These are phyloP conservation scores for Rhodocollybia butyracea DNA, from an alignment of 768 basidiomycete species.

Conservation along the genomic window DNA sequence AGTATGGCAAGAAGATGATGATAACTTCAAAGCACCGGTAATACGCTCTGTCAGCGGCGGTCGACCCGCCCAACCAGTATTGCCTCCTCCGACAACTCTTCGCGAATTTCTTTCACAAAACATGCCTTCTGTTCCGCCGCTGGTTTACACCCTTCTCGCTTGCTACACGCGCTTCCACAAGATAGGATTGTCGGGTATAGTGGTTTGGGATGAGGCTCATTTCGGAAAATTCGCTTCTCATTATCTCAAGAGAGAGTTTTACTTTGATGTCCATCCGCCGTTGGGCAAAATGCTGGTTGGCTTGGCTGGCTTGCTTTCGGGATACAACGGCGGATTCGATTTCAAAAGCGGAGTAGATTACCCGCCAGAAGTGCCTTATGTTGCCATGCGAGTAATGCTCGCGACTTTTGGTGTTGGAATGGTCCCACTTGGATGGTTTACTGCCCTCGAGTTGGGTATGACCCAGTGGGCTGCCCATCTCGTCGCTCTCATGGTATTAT, in stretches of 20 bases:
- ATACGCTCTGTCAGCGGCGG: conserved; percentile 51
- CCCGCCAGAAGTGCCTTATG: conserved; percentile 82
- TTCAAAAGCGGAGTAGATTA: conserved; percentile 92
- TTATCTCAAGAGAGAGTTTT: conserved; percentile 98
- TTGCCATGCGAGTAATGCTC: conserved; percentile 93
- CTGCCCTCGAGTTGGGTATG: conserved; percentile 92
- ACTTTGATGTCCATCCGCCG: conserved; percentile 98
- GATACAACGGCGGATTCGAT: conserved; percentile 89
- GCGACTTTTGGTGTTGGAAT: conserved; percentile 93
- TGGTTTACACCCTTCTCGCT: conserved; percentile 87
- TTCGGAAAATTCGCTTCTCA: conserved; percentile 99
- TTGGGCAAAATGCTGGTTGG: conserved; percentile 99
- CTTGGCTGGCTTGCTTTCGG: conserved; percentile 83
- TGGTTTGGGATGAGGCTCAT: conserved; percentile 99
- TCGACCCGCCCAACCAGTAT: conserved; percentile 52
- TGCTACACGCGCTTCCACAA: conserved; percentile 95
- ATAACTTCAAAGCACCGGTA: conserved; percentile 44
- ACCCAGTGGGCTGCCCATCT: conserved; percentile 86
- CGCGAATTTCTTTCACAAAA: conserved; percentile 79
- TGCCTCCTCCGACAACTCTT: conserved; percentile 69
- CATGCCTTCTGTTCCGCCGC: conserved; percentile 71
- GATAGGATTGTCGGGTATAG: conserved; percentile 81
- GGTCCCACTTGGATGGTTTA: conserved; percentile 97
- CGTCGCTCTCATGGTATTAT: conserved; percentile 89
- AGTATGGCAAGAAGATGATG: conserved; percentile 40